Percentiles rank a stretch among this genome's conserved stretches.
Evolutionary conservation across 2,329 filamentous ascomycete genomes (phyloP).

Genomic region (Passalora sequoiae): DNA sequence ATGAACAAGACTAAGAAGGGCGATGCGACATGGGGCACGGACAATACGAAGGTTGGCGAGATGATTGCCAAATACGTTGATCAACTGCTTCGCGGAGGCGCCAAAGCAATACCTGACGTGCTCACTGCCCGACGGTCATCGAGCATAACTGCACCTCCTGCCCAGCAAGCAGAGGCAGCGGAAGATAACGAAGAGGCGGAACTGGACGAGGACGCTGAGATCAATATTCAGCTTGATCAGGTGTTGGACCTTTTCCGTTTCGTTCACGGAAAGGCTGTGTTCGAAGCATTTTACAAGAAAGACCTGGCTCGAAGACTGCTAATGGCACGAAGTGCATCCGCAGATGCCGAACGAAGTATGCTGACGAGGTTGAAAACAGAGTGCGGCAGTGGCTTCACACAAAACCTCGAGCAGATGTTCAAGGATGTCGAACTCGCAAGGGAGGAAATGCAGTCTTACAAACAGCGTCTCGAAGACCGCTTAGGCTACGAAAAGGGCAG

Average conservation of each 20-base stretch:
- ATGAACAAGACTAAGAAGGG: conserved; percentile 83
- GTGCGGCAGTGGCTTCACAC: conserved; percentile 89
- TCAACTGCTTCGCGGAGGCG: conserved; percentile 75
- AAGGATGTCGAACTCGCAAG: conserved; percentile 91
- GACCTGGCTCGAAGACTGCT: conserved; percentile 84
- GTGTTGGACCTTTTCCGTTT: conserved; percentile 93
- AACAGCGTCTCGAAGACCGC: conserved; percentile 58
- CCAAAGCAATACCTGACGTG: conserved; percentile 72
- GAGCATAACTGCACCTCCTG: conserved; percentile 25
- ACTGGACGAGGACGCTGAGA: conserved; percentile 83
- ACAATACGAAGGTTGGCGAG: conserved; percentile 91
- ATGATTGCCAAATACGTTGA: conserved; percentile 99
- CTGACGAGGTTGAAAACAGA: conserved; percentile 84
- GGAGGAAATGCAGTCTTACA: conserved; percentile 91
- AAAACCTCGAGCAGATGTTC: conserved; percentile 99
- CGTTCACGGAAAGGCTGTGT: conserved; percentile 93
- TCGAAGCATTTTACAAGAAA: conserved; percentile 99
- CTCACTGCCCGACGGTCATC: conserved; percentile 50
- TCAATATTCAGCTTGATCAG: conserved; percentile 87
- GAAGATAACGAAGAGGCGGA: conserved; percentile 57
- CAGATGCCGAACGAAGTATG: conserved; percentile 95
- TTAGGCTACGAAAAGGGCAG: conserved; percentile 41
- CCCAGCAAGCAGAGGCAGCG: conserved; percentile 54
- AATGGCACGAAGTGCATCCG: conserved; percentile 87
- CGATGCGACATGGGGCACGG: conserved; percentile 66